Percentiles rank a stretch among this genome's conserved stretches.
These are phyloP conservation scores for Myriangium duriaei DNA, from an alignment of 2,329 filamentous ascomycete genomes.

Conservation along the genomic window DNA sequence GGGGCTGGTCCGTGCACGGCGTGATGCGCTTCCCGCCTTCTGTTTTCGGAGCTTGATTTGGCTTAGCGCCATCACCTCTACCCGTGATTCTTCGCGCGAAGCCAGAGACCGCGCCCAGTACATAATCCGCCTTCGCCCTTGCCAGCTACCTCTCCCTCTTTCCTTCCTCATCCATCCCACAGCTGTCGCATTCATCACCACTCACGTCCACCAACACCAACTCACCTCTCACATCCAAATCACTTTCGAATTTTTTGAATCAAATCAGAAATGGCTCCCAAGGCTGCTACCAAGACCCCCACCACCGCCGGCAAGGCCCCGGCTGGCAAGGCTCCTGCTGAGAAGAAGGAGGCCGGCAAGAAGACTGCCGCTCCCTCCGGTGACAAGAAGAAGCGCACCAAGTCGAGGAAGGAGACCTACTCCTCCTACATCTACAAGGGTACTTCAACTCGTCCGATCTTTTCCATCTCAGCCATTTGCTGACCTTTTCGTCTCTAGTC, in stretches of 20 bases:
- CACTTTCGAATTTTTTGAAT: conserved; percentile 19
- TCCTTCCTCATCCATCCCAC: conserved; percentile 26
- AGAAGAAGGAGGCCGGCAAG: conserved; percentile 99
- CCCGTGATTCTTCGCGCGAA: conserved; percentile 6
- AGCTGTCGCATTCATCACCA: conserved; percentile 21
- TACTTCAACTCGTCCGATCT: conserved; percentile 30
- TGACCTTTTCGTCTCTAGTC: conserved; percentile 36
- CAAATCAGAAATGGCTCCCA: conserved; percentile 68
- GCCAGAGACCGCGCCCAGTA: conserved; percentile 8
- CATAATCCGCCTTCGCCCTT: conserved; percentile 21
- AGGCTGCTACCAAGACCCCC: conserved; percentile 97
- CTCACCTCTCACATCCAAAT: conserved; percentile 19
- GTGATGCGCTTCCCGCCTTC: background rate
- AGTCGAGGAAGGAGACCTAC: conserved; percentile 99
- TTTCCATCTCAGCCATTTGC: conserved; percentile 13
- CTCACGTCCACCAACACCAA: conserved; percentile 20
- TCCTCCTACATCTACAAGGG: conserved; percentile 99
- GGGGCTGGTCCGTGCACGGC: conserved; percentile 5
- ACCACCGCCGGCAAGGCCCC: conserved; percentile 84
- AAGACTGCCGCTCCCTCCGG: conserved; percentile 87
- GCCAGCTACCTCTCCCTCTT: conserved; percentile 28
- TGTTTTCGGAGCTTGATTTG: conserved; percentile 7
- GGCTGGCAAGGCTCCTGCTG: conserved; percentile 66
- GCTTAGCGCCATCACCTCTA: conserved; percentile 12
- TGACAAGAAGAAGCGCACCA: conserved; percentile 99